phyloP scores from a whole-genome alignment of 495 filamentous ascomycete genomes.

The Neurospora pannonica region DNA sequence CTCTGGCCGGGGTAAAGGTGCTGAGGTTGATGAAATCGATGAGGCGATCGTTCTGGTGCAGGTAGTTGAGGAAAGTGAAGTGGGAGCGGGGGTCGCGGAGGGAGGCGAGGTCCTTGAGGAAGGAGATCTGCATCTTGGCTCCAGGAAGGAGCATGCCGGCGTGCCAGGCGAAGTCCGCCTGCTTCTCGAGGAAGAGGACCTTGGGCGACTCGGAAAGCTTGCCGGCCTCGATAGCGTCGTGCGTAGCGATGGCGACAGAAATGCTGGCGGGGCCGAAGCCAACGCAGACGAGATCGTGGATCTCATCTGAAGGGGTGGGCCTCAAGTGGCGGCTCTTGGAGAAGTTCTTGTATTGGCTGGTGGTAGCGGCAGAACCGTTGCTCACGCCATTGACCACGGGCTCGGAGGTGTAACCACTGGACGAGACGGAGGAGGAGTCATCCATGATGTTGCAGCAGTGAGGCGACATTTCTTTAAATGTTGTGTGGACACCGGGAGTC shows the following conservation, averaged over 20 bases:
- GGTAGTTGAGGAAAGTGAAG: constrained; percentile 94
- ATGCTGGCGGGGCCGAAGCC: constrained; percentile 92
- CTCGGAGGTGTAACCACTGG: constrained; percentile 3
- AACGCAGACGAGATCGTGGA: constrained; percentile 79
- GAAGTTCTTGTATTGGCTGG: constrained; percentile 4
- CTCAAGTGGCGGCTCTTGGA: constrained; percentile 15
- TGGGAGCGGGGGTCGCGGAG: constrained; percentile 77
- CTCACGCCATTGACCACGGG: constrained; percentile 1
- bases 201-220: constrained; percentile 43
- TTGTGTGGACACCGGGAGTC: background rate
- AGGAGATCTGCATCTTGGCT: constrained; percentile 95
- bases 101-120: constrained; percentile 92
- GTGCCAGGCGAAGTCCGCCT: constrained; percentile 81
- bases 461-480: constrained; percentile 13
- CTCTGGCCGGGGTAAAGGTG: constrained; percentile 76
- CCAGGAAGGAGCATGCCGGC: constrained; percentile 89
- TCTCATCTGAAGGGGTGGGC: constrained; percentile 30
- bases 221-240: constrained; percentile 51
- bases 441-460: constrained; percentile 18
- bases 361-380: background rate
- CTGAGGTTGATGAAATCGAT: constrained; percentile 82
- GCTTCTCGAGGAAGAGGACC: constrained; percentile 78
- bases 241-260: constrained; percentile 82
- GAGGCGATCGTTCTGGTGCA: constrained; percentile 67
- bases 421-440: background rate